These are phyloP conservation scores for Papiliotrema terrestris DNA, from an alignment of 1,284 basidiomycete species.

Conservation along the genomic window DNA sequence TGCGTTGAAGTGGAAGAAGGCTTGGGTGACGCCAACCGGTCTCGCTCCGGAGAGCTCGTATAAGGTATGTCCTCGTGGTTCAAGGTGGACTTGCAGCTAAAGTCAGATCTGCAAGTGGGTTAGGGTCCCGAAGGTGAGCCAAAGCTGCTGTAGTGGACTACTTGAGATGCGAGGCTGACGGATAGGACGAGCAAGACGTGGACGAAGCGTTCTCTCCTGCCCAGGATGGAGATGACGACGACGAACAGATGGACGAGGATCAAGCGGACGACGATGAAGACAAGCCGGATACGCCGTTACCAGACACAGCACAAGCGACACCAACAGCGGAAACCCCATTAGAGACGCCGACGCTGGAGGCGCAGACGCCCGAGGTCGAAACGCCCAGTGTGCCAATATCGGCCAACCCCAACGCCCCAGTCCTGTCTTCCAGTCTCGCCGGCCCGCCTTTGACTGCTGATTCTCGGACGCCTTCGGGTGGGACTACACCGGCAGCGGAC, in stretches of 20 bases:
- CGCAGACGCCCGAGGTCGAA: neutral
- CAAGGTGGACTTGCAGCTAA: neutral
- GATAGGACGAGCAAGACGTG: constrained; percentile 14
- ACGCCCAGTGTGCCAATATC: no score
- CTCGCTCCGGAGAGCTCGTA: constrained; percentile 33
- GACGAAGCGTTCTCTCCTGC: constrained; percentile 13
- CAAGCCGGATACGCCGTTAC: constrained; percentile 1
- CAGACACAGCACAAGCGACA: constrained; percentile 1
- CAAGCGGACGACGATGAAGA: constrained; percentile 7
- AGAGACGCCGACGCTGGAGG: neutral
- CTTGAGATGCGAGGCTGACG: neutral
- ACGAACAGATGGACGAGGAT: constrained; percentile 11
- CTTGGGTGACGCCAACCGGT: constrained; percentile 32
- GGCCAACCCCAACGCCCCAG: neutral
- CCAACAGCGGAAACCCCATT: constrained; percentile 4
- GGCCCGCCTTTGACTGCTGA: neutral
- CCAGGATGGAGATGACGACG: constrained; percentile 21
- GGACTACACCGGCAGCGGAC: neutral
- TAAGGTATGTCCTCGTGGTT: constrained; percentile 15
- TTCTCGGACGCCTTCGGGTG: neutral
- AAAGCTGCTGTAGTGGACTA: no score
- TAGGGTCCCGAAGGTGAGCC: constrained; percentile 5
- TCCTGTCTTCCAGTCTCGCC: neutral
- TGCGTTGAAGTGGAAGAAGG: constrained; percentile 37
- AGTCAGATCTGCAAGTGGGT: constrained; percentile 14